Conservation (phyloP, 208 protist genomes). For the Balamuthia mandrillaris region DNA sequence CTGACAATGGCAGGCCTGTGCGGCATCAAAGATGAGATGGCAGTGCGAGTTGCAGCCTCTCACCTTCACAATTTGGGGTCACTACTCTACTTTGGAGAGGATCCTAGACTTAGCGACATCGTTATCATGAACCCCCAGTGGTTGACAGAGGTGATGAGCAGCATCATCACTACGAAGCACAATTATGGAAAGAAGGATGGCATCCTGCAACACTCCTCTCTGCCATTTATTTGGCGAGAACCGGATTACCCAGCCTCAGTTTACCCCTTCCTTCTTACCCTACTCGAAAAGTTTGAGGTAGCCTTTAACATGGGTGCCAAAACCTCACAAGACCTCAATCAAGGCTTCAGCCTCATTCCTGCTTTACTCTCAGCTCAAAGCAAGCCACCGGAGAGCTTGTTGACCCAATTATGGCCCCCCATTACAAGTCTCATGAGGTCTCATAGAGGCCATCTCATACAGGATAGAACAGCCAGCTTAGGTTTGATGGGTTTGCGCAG, state of each 20-base stretch:
- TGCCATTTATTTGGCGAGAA: conserved; percentile 12
- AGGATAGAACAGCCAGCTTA: no score
- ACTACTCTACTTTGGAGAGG: not conserved
- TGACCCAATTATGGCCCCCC: no score
- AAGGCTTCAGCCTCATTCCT: no score
- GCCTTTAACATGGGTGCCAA: conserved; percentile 1
- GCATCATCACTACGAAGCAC: conserved; percentile 11
- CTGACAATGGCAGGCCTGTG: not conserved
- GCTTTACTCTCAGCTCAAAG: no score
- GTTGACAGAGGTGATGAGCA: not conserved
- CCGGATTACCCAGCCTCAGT: not conserved
- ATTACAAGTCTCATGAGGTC: no score
- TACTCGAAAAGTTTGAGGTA: conserved; percentile 23
- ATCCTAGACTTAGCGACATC: not conserved
- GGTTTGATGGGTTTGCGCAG: no score
- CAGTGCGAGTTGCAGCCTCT: not conserved
- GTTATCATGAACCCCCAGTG: not conserved
- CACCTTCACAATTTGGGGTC: not conserved
- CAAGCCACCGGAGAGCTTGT: no score
- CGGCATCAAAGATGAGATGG: not conserved
- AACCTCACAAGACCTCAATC: no score
- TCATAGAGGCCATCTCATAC: no score
- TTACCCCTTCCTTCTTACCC: conserved; percentile 11
- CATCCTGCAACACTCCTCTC: not conserved
- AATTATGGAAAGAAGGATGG: not conserved